phyloP scores from a whole-genome alignment of 768 basidiomycete species.

The Porphyrellus cyaneotinctus region DNA sequence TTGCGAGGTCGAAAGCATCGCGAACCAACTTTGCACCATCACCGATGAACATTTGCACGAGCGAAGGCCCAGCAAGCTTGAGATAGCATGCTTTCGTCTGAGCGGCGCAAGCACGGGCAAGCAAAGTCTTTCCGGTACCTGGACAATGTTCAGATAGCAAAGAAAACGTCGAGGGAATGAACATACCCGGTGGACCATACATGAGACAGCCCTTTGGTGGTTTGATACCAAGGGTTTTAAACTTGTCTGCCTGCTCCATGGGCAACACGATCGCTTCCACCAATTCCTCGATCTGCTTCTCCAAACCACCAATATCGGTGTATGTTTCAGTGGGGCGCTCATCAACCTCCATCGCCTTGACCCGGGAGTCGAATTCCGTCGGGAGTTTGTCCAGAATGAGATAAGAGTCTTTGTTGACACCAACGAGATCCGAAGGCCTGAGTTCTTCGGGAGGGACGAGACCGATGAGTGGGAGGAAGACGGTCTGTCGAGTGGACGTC shows the following conservation, averaged over 20 bases:
- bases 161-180: neutral
- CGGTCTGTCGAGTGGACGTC: conserved; percentile 96
- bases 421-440: conserved; percentile 90
- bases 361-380: conserved; percentile 95
- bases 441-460: conserved; percentile 92
- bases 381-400: conserved; percentile 94
- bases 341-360: conserved; percentile 99
- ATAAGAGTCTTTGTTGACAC: conserved; percentile 99
- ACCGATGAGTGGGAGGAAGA: conserved; percentile 96
- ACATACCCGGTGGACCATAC: conserved; percentile 94
- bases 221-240: conserved; percentile 96
- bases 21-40: conserved; percentile 98
- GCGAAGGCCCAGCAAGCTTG: conserved; percentile 94
- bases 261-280: conserved; percentile 97
- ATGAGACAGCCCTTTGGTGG: conserved; percentile 98
- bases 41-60: conserved; percentile 99
- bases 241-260: conserved; percentile 98
- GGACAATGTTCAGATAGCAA: conserved; percentile 1
- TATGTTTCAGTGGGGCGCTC: conserved; percentile 97
- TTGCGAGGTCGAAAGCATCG: conserved; percentile 96
- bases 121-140: conserved; percentile 96
- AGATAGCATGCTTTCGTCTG: conserved; percentile 98
- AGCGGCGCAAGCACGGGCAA: conserved; percentile 96
- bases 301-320: conserved; percentile 95
- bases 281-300: conserved; percentile 98